Percentiles rank a stretch among this genome's conserved stretches.
These are phyloP conservation scores for Ammopiptanthus mongolicus DNA, from an alignment of 306 rosid species.

Conservation along the genomic window DNA sequence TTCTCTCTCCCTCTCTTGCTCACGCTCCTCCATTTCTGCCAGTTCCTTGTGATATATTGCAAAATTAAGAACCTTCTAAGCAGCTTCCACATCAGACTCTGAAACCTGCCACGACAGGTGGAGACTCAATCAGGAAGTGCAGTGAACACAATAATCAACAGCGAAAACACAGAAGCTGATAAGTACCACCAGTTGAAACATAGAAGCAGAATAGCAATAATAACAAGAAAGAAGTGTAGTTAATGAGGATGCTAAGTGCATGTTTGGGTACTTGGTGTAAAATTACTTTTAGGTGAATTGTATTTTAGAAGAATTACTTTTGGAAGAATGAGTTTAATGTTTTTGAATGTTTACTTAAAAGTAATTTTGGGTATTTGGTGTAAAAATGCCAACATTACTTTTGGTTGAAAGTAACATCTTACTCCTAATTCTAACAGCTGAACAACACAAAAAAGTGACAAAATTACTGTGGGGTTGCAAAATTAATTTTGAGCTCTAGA, in stretches of 20 bases:
- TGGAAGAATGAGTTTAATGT: no score
- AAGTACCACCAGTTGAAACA: not conserved
- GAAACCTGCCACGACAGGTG: constrained; percentile 52
- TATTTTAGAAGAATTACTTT: no score
- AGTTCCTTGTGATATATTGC: constrained; percentile 95
- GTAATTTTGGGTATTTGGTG: no score
- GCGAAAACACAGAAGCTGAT: not conserved
- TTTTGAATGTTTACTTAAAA: no score
- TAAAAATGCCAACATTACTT: no score
- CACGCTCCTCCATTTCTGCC: constrained; percentile 93
- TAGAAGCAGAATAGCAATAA: not conserved
- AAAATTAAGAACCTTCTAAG: constrained; percentile 74
- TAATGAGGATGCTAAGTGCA: not conserved
- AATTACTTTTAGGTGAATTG: no score
- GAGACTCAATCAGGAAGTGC: constrained; percentile 8
- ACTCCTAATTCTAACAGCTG: no score
- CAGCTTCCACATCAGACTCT: constrained; percentile 89
- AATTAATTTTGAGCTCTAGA: no score
- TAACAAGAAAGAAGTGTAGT: not conserved
- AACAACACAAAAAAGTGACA: no score
- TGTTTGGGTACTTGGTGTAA: not conserved
- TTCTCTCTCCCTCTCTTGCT: constrained; percentile 70
- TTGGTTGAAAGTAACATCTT: no score
- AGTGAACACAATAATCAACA: not conserved
- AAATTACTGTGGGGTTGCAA: no score